Evolutionary conservation across 257 asterid genomes (phyloP).

Genomic region (Orobanche coerulescens): DNA sequence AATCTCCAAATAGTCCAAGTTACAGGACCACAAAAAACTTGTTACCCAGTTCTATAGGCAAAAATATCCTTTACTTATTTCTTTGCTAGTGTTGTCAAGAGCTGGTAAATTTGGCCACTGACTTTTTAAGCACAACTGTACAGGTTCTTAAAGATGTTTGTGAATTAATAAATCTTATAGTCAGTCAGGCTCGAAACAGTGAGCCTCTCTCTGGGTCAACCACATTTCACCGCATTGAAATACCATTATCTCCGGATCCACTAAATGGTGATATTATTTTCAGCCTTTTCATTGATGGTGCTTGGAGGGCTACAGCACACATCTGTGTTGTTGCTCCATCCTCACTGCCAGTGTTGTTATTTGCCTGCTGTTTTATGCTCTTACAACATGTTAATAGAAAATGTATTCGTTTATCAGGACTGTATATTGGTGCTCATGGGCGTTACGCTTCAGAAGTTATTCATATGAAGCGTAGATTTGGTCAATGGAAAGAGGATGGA

Average conservation of each 20-base stretch:
- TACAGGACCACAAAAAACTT: no score
- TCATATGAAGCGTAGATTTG: constrained; percentile 76
- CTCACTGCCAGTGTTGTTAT: constrained; percentile 5
- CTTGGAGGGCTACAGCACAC: constrained; percentile 2
- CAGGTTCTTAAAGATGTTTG: constrained; percentile 91
- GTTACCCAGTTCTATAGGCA: no score
- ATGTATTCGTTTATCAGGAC: constrained; percentile 41
- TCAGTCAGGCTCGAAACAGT: constrained; percentile 69
- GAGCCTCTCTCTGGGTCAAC: constrained; percentile 92
- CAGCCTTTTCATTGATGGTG: background rate
- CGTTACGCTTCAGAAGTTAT: constrained; percentile 78
- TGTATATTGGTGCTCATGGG: constrained; percentile 91
- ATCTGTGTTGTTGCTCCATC: constrained; percentile 10
- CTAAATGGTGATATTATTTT: constrained; percentile 51
- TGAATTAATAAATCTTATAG: constrained; percentile 56
- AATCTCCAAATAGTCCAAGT: no score
- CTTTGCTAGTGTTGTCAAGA: constrained; percentile 1
- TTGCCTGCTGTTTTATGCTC: constrained; percentile 8
- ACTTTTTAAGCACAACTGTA: constrained; percentile 15
- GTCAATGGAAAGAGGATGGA: constrained; percentile 93
- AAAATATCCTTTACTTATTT: background rate
- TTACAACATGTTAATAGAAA: constrained; percentile 8
- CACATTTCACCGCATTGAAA: constrained; percentile 71
- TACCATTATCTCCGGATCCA: constrained; percentile 64
- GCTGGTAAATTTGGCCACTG: constrained; percentile 12